A percentile compares a stretch with the other conserved stretches of the same genome.
These are phyloP conservation scores for Hypseocharis bilobata DNA, from an alignment of 441 rosid species.

Conservation along the genomic window DNA sequence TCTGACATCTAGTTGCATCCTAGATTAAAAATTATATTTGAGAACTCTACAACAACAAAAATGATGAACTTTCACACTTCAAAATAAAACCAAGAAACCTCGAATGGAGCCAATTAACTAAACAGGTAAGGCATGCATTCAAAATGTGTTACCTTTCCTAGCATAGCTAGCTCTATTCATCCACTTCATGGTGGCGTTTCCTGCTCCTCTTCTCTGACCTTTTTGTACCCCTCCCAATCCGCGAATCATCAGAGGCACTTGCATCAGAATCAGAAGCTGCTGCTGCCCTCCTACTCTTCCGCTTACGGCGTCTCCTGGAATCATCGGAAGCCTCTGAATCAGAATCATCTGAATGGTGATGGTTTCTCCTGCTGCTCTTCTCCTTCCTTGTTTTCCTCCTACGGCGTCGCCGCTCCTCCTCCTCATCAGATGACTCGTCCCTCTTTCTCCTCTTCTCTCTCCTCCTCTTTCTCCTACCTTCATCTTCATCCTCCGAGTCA, in stretches of 20 bases:
- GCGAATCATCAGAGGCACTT: conserved; percentile 37
- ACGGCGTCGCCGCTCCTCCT: conserved; percentile 25
- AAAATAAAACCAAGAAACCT: too few relatives aligned
- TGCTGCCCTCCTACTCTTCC: conserved; percentile 45
- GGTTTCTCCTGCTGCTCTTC: conserved; percentile 65
- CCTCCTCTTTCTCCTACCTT: conserved; percentile 40
- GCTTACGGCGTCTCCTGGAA: conserved; percentile 35
- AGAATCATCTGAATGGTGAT: conserved; percentile 38
- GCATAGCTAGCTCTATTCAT: conserved; percentile 21
- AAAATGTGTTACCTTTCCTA: conserved; percentile 19
- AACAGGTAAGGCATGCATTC: neutral
- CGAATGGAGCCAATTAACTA: neutral
- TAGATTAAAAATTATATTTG: too few relatives aligned
- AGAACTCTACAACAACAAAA: too few relatives aligned
- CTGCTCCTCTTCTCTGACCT: conserved; percentile 48
- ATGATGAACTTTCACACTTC: too few relatives aligned
- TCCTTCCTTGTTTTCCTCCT: conserved; percentile 55
- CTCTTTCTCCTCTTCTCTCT: conserved; percentile 48
- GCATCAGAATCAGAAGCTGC: conserved; percentile 42
- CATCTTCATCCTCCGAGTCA: conserved; percentile 54
- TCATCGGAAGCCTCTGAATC: conserved; percentile 41
- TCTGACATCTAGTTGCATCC: too few relatives aligned
- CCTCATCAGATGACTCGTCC: conserved; percentile 42
- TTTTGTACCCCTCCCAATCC: conserved; percentile 50
- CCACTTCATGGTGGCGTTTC: conserved; percentile 40